These are phyloP conservation scores for Vanilla planifolia DNA, from an alignment of 106 monocot species.

Conservation along the genomic window DNA sequence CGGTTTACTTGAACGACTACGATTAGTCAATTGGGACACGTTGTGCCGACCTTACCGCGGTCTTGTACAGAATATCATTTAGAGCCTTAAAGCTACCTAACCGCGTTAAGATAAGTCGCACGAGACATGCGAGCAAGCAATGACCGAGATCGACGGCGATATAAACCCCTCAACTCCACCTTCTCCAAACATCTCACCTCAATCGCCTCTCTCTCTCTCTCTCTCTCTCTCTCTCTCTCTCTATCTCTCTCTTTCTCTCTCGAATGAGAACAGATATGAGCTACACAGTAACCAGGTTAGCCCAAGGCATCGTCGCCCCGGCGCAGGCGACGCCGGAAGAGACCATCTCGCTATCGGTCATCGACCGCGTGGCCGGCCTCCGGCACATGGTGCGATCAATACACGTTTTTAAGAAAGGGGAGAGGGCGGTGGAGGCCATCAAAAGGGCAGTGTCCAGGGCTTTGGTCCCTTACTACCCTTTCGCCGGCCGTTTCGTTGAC, in stretches of 20 bases:
- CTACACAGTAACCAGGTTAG: slow-evolving; percentile 5
- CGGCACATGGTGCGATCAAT: slow-evolving; percentile 29
- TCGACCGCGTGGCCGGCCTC: slow-evolving; percentile 33
- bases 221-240: neutral
- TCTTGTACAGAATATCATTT: too few species aligned
- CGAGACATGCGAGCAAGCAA: too few species aligned
- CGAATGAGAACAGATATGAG: neutral
- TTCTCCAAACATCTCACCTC: too few species aligned
- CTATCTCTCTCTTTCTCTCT: neutral
- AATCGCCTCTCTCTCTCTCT: too few species aligned
- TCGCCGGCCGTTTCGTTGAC: slow-evolving; percentile 33
- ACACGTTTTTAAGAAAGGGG: slow-evolving; percentile 31
- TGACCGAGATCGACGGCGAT: too few species aligned
- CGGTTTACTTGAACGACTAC: too few species aligned
- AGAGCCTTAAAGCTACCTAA: too few species aligned
- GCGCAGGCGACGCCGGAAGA: slow-evolving; percentile 9
- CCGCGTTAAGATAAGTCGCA: too few species aligned
- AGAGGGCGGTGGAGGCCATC: slow-evolving; percentile 14
- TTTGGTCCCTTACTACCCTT: slow-evolving; percentile 36
- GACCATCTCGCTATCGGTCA: slow-evolving; percentile 18
- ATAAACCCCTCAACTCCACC: too few species aligned
- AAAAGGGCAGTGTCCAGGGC: slow-evolving; percentile 28
- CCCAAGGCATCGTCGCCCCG: slow-evolving; percentile 8
- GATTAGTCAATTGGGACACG: too few species aligned
- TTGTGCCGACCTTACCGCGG: too few species aligned